Conservation (phyloP, 2,329 filamentous ascomycete species). For the Claviceps humidiphila region DNA sequence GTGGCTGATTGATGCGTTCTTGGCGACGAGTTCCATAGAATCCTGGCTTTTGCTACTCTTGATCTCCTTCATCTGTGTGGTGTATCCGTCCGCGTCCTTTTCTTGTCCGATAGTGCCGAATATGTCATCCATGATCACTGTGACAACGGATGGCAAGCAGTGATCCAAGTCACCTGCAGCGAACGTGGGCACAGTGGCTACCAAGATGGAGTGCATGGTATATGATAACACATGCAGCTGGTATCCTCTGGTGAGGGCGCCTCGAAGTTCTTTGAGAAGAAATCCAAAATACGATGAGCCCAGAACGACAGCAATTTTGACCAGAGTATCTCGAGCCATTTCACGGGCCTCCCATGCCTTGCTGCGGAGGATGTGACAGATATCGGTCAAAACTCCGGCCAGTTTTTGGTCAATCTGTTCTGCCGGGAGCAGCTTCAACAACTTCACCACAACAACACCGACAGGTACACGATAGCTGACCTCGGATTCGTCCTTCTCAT, state of each 20-base stretch:
- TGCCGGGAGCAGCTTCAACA: constrained; percentile 66
- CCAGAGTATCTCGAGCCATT: constrained; percentile 76
- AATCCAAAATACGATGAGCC: constrained; percentile 80
- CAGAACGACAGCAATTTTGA: constrained; percentile 68
- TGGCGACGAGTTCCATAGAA: constrained; percentile 86
- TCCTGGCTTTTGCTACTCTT: constrained; percentile 98
- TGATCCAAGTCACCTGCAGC: constrained; percentile 79
- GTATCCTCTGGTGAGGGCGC: constrained; percentile 72
- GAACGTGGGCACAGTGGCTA: constrained; percentile 59
- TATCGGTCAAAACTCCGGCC: constrained; percentile 75
- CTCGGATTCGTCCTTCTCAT: constrained; percentile 87
- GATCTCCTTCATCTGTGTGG: constrained; percentile 91
- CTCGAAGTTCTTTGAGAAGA: constrained; percentile 79
- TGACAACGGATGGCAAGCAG: constrained; percentile 64
- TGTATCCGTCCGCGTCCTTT: constrained; percentile 93
- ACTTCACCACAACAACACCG: constrained; percentile 76
- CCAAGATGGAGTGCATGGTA: constrained; percentile 82
- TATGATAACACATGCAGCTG: constrained; percentile 92
- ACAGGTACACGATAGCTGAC: constrained; percentile 88
- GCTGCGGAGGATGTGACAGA: constrained; percentile 84
- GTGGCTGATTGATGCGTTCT: constrained; percentile 61
- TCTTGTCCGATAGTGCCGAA: constrained; percentile 88
- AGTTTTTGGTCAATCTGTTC: constrained; percentile 61
- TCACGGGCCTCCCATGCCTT: constrained; percentile 81
- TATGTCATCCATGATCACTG: constrained; percentile 91